These are phyloP conservation scores for Firmiana major DNA, from an alignment of 345 rosid species.

Conservation along the genomic window DNA sequence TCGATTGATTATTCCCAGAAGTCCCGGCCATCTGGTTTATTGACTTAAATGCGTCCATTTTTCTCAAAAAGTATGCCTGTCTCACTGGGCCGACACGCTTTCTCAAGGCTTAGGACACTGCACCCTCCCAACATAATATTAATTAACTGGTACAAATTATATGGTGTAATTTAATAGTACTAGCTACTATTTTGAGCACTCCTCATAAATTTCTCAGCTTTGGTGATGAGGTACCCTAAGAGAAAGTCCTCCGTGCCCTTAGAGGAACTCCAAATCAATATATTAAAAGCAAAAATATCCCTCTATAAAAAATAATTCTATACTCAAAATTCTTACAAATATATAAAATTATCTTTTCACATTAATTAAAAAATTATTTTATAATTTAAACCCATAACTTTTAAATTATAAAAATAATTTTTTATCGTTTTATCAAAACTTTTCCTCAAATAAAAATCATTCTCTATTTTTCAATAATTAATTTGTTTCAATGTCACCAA, in stretches of 20 bases:
- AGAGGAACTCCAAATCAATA: background rate
- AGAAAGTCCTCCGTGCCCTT: background rate
- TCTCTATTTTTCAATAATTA: background rate
- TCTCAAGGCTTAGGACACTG: slow-evolving; percentile 25
- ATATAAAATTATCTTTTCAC: no score
- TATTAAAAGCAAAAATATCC: no score
- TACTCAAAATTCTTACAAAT: no score
- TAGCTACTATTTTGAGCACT: background rate
- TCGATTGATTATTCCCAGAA: no score
- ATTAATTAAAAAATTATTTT: no score
- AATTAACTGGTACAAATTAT: background rate
- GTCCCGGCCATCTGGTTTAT: no score
- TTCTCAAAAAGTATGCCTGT: slow-evolving; percentile 52
- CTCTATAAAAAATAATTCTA: no score
- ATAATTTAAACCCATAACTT: no score
- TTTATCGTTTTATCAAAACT: no score
- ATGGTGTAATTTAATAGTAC: slow-evolving; percentile 2
- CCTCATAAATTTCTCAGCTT: background rate
- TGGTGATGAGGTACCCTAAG: background rate
- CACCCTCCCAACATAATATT: background rate
- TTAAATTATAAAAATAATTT: no score
- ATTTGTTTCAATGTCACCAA: slow-evolving; percentile 26
- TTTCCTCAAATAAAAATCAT: no score
- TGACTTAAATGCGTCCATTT: no score
- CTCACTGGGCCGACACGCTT: slow-evolving; percentile 37